Conservation (phyloP, 2,329 filamentous ascomycete genomes). For the Geosmithia flava region DNA sequence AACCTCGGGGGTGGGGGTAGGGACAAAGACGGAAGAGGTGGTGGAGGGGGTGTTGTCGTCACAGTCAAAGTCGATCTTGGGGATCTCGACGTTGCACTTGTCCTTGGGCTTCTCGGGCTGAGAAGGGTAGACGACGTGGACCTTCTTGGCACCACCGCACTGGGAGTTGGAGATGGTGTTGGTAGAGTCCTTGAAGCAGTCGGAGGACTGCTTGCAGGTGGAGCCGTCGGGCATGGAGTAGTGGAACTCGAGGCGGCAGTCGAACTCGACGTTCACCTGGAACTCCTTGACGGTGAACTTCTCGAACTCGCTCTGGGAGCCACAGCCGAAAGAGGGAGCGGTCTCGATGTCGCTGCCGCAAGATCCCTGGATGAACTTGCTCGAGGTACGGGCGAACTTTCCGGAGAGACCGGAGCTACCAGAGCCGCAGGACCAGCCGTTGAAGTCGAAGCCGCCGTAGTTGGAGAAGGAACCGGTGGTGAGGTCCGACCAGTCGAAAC, state of each 20-base stretch:
- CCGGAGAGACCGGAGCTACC: conserved; percentile 18
- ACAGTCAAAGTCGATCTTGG: conserved; percentile 67
- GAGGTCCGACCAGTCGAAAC: conserved; percentile 63
- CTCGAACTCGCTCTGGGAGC: conserved; percentile 21
- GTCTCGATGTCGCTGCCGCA: conserved; percentile 29
- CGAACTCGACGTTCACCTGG: conserved; percentile 60
- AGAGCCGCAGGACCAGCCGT: conserved; percentile 57
- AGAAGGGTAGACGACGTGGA: conserved; percentile 56
- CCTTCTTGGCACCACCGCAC: conserved; percentile 81
- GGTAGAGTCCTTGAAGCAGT: conserved; percentile 48
- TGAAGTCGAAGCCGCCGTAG: conserved; percentile 65
- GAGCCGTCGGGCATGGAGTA: conserved; percentile 78
- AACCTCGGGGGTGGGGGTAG: conserved; percentile 2
- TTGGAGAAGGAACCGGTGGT: conserved; percentile 43
- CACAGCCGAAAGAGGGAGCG: conserved; percentile 47
- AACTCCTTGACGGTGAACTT: conserved; percentile 60
- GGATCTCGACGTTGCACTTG: conserved; percentile 59
- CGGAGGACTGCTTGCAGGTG: conserved; percentile 64
- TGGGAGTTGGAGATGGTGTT: conserved; percentile 45
- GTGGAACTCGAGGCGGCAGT: conserved; percentile 72
- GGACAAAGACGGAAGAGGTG: neutral
- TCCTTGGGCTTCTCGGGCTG: conserved; percentile 42
- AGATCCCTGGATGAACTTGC: conserved; percentile 49
- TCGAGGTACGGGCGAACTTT: conserved; percentile 3
- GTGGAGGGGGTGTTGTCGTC: conserved; percentile 13